Percentiles rank a stretch among this genome's conserved stretches.
These are phyloP conservation scores for Funneliformis geosporum DNA, from an alignment of 192 early-diverging fungal genomes.

Conservation along the genomic window DNA sequence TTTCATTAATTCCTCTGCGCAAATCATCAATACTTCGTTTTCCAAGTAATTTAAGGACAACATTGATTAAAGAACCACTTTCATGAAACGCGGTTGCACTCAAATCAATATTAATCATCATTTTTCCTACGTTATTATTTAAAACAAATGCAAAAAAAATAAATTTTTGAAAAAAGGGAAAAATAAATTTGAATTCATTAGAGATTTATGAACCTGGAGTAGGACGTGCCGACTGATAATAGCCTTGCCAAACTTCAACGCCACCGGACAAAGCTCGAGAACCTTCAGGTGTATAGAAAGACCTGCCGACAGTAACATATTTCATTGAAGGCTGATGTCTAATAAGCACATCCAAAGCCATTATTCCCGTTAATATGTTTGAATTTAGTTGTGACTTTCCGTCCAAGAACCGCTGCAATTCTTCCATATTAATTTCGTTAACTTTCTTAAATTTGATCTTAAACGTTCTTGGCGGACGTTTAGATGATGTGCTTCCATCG, in stretches of 20 bases:
- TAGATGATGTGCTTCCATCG: conserved; percentile 27
- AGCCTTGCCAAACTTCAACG: conserved; percentile 90
- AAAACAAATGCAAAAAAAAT: background rate
- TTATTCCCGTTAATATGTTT: conserved; percentile 50
- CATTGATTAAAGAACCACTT: conserved; percentile 68
- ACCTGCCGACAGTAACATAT: conserved; percentile 81
- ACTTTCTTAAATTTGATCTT: conserved; percentile 67
- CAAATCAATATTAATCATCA: conserved; percentile 74
- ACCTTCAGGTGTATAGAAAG: conserved; percentile 85
- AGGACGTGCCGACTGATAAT: conserved; percentile 82
- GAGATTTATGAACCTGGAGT: background rate
- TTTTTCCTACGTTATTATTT: conserved; percentile 39
- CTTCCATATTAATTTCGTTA: conserved; percentile 66
- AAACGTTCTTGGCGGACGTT: conserved; percentile 57
- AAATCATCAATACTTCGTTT: conserved; percentile 49
- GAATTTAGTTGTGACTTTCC: conserved; percentile 35
- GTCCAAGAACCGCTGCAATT: conserved; percentile 55
- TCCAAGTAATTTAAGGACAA: conserved; percentile 68
- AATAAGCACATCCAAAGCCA: conserved; percentile 79
- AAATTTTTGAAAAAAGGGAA: background rate
- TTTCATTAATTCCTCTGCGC: conserved; percentile 47
- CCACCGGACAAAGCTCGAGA: conserved; percentile 60
- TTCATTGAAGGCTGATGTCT: conserved; percentile 78
- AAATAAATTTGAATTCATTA: too few relatives aligned
- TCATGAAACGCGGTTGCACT: conserved; percentile 69